phyloP scores from a whole-genome alignment of 2,329 filamentous ascomycete species.

The Xylariomycetidae sp. region DNA sequence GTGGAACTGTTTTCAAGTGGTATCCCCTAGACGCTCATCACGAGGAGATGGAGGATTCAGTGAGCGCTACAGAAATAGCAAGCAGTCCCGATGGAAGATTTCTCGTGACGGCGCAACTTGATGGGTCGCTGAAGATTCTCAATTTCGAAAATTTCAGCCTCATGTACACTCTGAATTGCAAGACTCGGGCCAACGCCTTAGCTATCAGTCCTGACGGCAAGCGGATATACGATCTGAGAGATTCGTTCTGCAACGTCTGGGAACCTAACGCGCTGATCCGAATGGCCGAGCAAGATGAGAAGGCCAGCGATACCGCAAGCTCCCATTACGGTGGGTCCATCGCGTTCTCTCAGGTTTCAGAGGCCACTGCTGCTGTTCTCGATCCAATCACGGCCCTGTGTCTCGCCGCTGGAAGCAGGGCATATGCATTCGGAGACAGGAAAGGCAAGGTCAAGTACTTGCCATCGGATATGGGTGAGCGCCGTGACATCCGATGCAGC shows the following conservation, averaged over 20 bases:
- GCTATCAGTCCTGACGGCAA: neutral
- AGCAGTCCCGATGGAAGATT: slow-evolving; percentile 2
- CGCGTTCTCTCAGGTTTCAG: neutral
- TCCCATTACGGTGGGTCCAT: neutral
- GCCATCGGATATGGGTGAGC: neutral
- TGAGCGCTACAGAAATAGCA: neutral
- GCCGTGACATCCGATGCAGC: neutral
- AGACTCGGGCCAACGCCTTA: neutral
- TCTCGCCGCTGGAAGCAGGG: neutral
- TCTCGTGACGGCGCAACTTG: neutral
- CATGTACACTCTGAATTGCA: neutral
- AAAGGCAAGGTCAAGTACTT: neutral
- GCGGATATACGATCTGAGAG: slow-evolving; percentile 1
- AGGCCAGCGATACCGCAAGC: neutral
- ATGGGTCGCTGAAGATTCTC: neutral
- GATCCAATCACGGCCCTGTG: neutral
- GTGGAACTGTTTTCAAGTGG: slow-evolving; percentile 1
- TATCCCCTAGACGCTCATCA: neutral
- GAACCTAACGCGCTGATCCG: slow-evolving; percentile 1
- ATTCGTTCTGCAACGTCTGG: slow-evolving; percentile 1
- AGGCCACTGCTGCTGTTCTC: neutral
- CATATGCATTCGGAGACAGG: neutral
- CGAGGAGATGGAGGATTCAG: neutral
- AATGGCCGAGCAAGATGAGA: neutral
- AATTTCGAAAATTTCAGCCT: neutral